Evolutionary conservation across 1,284 basidiomycete genomes (phyloP), one percentile per base, ranked within the genome.

Genomic region (Apiotrichum montevideense): DNA sequence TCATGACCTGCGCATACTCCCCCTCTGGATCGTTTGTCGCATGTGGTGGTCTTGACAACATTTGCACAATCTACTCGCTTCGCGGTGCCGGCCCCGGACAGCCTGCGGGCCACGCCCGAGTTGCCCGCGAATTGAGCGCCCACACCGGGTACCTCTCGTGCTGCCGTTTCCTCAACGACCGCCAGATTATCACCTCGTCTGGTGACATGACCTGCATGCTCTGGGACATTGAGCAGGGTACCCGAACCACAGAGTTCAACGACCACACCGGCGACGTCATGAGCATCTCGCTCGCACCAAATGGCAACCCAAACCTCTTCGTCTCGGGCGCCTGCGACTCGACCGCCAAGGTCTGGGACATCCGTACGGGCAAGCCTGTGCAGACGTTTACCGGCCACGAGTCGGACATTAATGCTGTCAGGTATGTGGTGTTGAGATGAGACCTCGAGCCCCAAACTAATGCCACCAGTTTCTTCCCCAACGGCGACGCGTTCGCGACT

Each of bases 181-280:
- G 94, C 59, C 93, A 98, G 81, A 97, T 98, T 69, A 86, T 98
- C 61, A 98, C 95, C 35, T 88, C 86, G 63, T 97, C 93, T 15
- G 95, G 95, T 59, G 95, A 98, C 78, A 98, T 98, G 94, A 96
- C 93, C 43, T 98, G 96, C 76, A 98, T 98, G 92, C 83, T 98
- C 42, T 98, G 96, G 95, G 95, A 98, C 78, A 90, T 98, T 63
- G 94, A 98, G 76, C 90, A 91, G 34, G 96, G 95, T 63, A 90
- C 93, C 2, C 83, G 93, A 61, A 88, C 93, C 13, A 87, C 92
- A 66, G 95, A 98, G 78, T 98, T 98, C 78, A 95, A 90, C 73
- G 96, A 98, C 78, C 96, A 98, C 76, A 97, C 94, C 13, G 96
- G 95, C 47, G 95, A 98, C 80, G 95, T 98, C 59, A 98, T 98